These are phyloP conservation scores for Nepenthes mirabilis DNA, from an alignment of 148 eudicot species.

Conservation along the genomic window DNA sequence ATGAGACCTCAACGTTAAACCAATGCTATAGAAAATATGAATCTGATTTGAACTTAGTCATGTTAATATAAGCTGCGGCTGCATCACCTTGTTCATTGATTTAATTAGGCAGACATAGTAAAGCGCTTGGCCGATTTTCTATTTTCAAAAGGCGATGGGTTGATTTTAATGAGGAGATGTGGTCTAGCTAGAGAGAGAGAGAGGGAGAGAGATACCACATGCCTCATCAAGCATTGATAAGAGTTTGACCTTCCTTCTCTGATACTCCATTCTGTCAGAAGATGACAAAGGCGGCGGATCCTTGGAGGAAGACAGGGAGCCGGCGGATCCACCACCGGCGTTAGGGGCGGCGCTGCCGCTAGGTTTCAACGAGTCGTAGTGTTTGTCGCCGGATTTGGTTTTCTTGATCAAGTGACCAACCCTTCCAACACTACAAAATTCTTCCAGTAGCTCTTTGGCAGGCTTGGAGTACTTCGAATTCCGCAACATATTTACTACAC, in stretches of 20 bases:
- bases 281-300: slow-evolving; percentile 23
- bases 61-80: too few relatives aligned
- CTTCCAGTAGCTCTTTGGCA: slow-evolving; percentile 5
- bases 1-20: too few relatives aligned
- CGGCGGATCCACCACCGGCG: slow-evolving; percentile 7
- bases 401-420: slow-evolving; percentile 11
- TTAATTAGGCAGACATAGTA: too few relatives aligned
- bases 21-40: too few relatives aligned
- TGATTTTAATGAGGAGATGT: slow-evolving; percentile 13
- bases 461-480: slow-evolving; percentile 5
- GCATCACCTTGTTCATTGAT: too few relatives aligned
- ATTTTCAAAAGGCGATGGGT: not conserved
- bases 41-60: too few relatives aligned
- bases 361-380: not conserved
- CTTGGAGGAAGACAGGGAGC: slow-evolving; percentile 3
- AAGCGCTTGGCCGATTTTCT: not conserved
- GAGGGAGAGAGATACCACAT: slow-evolving; percentile 14
- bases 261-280: slow-evolving; percentile 57
- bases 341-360: not conserved
- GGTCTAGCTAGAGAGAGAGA: slow-evolving; percentile 8
- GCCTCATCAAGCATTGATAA: slow-evolving; percentile 67
- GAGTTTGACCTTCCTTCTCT: slow-evolving; percentile 64
- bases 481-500: slow-evolving; percentile 7
- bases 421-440: slow-evolving; percentile 10
- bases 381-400: not conserved